Conservation (phyloP, 129 eudicot species). For the Artemisia tridentata region DNA sequence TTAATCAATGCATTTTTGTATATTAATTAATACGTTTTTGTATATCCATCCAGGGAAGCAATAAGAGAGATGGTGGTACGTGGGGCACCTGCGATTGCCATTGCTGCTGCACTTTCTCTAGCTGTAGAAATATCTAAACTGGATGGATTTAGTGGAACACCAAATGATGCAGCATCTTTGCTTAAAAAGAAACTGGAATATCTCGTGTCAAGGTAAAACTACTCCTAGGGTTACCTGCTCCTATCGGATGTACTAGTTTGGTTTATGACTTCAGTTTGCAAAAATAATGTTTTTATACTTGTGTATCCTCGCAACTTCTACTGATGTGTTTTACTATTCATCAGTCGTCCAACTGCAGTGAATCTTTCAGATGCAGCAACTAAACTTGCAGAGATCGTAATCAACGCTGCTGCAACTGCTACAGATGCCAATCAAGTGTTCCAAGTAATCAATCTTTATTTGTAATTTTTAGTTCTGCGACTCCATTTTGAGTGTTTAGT, state of each 20-base stretch:
- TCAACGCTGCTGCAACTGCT: constrained; percentile 59
- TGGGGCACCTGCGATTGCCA: constrained; percentile 98
- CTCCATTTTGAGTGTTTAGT: too few relatives aligned
- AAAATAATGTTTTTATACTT: not conserved
- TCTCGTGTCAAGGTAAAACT: constrained; percentile 78
- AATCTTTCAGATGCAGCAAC: constrained; percentile 92
- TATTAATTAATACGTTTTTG: not conserved
- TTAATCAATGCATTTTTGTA: too few relatives aligned
- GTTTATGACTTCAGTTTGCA: too few relatives aligned
- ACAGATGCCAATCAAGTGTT: constrained; percentile 52
- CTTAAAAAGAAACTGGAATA: constrained; percentile 59
- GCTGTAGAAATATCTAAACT: constrained; percentile 71
- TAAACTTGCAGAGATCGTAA: constrained; percentile 60
- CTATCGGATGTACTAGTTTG: too few relatives aligned
- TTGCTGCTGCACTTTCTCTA: constrained; percentile 94
- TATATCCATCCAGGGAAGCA: constrained; percentile 53
- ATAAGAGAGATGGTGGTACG: constrained; percentile 98
- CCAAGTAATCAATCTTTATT: constrained; percentile 12
- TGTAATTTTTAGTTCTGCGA: not conserved
- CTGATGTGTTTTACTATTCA: constrained; percentile 7
- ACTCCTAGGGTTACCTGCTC: not conserved
- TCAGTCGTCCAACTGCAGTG: constrained; percentile 98
- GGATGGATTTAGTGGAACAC: constrained; percentile 44
- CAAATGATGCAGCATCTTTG: constrained; percentile 67
- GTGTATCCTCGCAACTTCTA: not conserved